A percentile compares a stretch with the other conserved stretches of the same genome.
Conservation (phyloP, 768 basidiomycete genomes). For the Suillus americanus region DNA sequence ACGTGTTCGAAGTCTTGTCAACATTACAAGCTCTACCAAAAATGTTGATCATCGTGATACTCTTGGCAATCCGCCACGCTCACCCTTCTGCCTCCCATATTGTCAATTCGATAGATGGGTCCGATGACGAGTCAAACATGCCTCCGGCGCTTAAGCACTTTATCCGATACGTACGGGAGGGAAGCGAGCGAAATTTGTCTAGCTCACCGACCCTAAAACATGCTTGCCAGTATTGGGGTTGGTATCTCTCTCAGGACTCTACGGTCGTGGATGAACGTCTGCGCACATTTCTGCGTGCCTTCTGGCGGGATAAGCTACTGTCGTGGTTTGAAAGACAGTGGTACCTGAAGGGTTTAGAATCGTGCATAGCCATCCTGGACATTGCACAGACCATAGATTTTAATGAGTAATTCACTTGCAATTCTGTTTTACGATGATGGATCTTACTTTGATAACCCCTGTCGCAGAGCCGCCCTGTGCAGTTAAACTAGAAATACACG, state of each 20-base stretch:
- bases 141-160: background rate
- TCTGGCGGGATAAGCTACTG: background rate
- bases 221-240: background rate
- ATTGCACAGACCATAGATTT: background rate
- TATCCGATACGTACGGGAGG: background rate
- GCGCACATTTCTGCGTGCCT: background rate
- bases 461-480: too few species aligned
- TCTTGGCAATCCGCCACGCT: background rate
- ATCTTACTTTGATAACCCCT: too few species aligned
- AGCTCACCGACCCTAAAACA: background rate
- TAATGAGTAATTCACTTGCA: background rate
- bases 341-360: background rate
- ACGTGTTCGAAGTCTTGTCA: background rate
- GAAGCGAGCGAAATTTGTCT: background rate
- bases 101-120: background rate
- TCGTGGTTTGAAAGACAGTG: conserved; percentile 1
- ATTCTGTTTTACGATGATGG: too few species aligned
- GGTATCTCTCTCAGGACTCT: background rate
- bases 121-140: background rate
- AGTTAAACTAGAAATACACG: too few species aligned
- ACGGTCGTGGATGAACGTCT: background rate
- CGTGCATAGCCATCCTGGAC: background rate
- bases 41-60: background rate
- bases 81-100: background rate
- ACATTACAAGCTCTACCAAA: background rate